Evolutionary conservation across 768 basidiomycete genomes (phyloP).

Genomic region (Leucocoprinus birnbaumii): DNA sequence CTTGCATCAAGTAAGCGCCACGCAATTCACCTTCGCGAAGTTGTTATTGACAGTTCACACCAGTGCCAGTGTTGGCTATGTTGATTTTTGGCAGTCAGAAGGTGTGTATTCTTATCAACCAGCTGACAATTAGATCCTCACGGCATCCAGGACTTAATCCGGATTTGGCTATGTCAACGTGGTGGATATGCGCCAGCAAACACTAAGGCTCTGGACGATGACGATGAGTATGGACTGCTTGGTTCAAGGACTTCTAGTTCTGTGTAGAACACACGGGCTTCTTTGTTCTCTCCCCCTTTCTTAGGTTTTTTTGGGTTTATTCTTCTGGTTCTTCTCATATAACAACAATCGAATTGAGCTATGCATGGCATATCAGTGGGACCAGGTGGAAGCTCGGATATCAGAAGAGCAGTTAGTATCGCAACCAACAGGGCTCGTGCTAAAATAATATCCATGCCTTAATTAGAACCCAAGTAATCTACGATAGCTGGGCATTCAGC

Average conservation of each 20-base stretch:
- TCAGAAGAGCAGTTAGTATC: no score
- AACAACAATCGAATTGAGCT: no score
- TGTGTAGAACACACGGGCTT: no score
- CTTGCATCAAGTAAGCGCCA: slow-evolving; percentile 18
- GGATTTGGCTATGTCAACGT: not conserved
- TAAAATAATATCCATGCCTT: not conserved
- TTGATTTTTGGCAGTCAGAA: slow-evolving; percentile 23
- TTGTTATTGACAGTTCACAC: not conserved
- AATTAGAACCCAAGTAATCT: not conserved
- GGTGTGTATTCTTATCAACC: slow-evolving; percentile 12
- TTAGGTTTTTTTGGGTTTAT: no score
- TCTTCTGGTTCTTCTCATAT: no score
- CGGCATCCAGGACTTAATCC: slow-evolving; percentile 1
- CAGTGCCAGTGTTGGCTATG: slow-evolving; percentile 23
- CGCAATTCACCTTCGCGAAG: not conserved
- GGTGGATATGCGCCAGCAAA: not conserved
- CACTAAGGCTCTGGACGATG: not conserved
- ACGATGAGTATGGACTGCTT: not conserved
- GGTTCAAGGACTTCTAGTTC: not conserved
- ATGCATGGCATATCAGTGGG: no score
- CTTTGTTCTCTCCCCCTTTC: no score
- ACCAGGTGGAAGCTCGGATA: no score
- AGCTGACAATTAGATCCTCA: not conserved
- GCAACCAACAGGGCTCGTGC: no score
- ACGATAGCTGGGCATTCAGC: slow-evolving; percentile 17